These are phyloP conservation scores for Erigeron canadensis DNA, from an alignment of 129 eudicot genomes.

Conservation along the genomic window DNA sequence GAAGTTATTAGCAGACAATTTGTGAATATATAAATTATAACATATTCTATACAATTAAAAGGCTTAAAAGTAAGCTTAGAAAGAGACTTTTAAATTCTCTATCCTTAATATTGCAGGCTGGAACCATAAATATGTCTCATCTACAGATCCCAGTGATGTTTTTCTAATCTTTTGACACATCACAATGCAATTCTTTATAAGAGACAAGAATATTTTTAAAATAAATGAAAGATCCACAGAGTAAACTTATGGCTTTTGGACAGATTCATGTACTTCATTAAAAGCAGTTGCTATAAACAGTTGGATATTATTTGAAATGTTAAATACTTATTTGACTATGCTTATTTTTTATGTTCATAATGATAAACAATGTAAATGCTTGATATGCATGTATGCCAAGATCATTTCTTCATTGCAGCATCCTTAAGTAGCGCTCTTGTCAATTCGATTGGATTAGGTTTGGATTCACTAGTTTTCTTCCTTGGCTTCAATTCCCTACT, in stretches of 20 bases:
- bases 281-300: conserved; percentile 16
- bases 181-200: conserved; percentile 30
- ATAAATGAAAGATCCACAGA: conserved; percentile 25
- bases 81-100: conserved; percentile 42
- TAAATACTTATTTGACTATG: neutral
- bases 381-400: conserved; percentile 2
- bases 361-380: too few species aligned
- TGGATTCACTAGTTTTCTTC: conserved; percentile 30
- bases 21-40: conserved; percentile 9
- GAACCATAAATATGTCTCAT: conserved; percentile 35
- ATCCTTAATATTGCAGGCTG: conserved; percentile 33
- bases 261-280: conserved; percentile 26
- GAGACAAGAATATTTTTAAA: conserved; percentile 28
- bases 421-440: too few species aligned
- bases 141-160: conserved; percentile 24
- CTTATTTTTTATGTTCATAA: neutral
- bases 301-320: neutral
- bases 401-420: too few species aligned
- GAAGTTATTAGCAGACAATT: conserved; percentile 32
- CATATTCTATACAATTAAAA: conserved; percentile 12
- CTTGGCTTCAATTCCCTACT: conserved; percentile 19
- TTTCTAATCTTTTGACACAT: conserved; percentile 22
- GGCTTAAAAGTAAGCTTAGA: conserved; percentile 28
- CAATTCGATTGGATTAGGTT: conserved; percentile 20
- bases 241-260: conserved; percentile 33